Evolutionary conservation across 306 rosid genomes (phyloP), one percentile per base, ranked within the genome.

Genomic region (Trichosanthes cucumerina): DNA sequence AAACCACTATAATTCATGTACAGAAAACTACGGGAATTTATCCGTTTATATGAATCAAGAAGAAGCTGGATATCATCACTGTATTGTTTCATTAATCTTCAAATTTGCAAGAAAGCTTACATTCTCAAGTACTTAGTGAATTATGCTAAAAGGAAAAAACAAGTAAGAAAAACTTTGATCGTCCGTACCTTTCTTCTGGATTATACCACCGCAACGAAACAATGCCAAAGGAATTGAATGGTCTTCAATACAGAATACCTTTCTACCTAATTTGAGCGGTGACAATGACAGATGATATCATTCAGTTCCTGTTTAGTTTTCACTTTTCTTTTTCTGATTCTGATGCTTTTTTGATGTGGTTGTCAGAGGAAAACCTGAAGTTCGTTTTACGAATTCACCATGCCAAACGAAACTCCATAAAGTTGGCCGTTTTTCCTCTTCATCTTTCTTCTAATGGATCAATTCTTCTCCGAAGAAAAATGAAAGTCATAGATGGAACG

Each of bases 31-130:
- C 24, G 31, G 52, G 59, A 13, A 24, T 72, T 47, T 47, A 52
- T 47, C 59, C 47, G 77, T 72, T 72, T 7, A 72, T 72, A 72
- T 72, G 19, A 72, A 72, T 46, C 58, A 71, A 72, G 31, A 68
- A 72, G 59, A 68, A 72, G 59, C 59, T 72, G 77, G 77, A 47
- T 72, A 47, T 46, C 14, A 72, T 47, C 9, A n/a, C 47, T 47
- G 43, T 47, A 72, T 72, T 47, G 6, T 47, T 26, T 21, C 23
- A 72, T 72, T 15, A 26, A 47, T 72, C 39, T 47, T 47, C 23
- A 16, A 47, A 72, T 47, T 72, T 47, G 77, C 59, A 47, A 26
- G 11, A 47, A 47, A 47, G 8, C 7, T 72, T 71, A 71, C 23
- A 18, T 71, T 71, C 24, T 44, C 23, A 71, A 69, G 54, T 69